Percentiles rank a stretch among this genome's conserved stretches.
Conservation (phyloP, 768 basidiomycete genomes). For the Neoboletus subvelutipes region DNA sequence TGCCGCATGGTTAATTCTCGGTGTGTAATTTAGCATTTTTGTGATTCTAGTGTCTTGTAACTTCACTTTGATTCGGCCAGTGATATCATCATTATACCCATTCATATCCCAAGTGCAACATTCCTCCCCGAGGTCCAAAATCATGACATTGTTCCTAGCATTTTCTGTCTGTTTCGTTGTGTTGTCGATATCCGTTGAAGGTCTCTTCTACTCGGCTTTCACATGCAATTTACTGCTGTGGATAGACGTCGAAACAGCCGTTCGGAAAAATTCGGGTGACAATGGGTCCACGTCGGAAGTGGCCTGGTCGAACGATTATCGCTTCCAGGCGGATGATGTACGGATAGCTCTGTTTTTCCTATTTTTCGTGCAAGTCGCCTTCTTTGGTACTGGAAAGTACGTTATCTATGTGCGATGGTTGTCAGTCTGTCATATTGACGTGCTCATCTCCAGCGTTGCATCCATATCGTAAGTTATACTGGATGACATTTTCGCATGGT, state of each 20-base stretch:
- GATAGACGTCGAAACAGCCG: slow-evolving; percentile 58
- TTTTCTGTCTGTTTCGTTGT: slow-evolving; percentile 76
- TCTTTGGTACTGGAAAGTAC: slow-evolving; percentile 84
- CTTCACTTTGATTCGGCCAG: slow-evolving; percentile 40
- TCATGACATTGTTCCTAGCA: slow-evolving; percentile 64
- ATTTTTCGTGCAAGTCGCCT: slow-evolving; percentile 84
- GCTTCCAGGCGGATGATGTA: slow-evolving; percentile 60
- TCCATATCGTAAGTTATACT: slow-evolving; percentile 66
- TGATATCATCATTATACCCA: slow-evolving; percentile 49
- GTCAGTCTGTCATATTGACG: background rate
- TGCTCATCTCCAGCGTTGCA: slow-evolving; percentile 53
- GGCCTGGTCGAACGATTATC: slow-evolving; percentile 27
- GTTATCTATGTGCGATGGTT: slow-evolving; percentile 25
- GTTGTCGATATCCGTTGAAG: slow-evolving; percentile 80
- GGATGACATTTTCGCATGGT: background rate
- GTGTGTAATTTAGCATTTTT: slow-evolving; percentile 39
- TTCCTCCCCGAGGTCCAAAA: slow-evolving; percentile 46
- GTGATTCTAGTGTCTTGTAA: background rate
- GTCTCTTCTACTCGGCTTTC: slow-evolving; percentile 75
- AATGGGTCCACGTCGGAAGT: slow-evolving; percentile 5
- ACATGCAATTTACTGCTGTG: slow-evolving; percentile 61
- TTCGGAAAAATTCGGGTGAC: slow-evolving; percentile 9
- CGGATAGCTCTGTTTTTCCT: slow-evolving; percentile 79
- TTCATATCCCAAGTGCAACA: slow-evolving; percentile 40
- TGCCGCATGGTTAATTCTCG: slow-evolving; percentile 62